phyloP scores from a whole-genome alignment of 352 stramenopile genomes.

The Phytophthora podocarpi region DNA sequence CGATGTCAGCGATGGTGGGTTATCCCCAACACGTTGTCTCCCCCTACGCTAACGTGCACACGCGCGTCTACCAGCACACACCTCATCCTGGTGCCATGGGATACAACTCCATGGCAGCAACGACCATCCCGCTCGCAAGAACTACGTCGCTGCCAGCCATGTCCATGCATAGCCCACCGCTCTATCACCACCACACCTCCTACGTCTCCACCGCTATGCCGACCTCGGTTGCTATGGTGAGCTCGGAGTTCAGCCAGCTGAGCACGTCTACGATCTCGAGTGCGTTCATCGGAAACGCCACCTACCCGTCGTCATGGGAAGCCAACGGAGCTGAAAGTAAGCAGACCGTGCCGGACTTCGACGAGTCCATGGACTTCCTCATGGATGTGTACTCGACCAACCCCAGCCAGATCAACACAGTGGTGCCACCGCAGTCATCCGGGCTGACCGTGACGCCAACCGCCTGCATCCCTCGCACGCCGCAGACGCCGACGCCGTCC shows the following conservation, averaged over 20 bases:
- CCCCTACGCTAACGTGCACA: constrained; percentile 15
- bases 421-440: background rate
- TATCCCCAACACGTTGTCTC: constrained; percentile 8
- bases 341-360: constrained; percentile 55
- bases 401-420: constrained; percentile 44
- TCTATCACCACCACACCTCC: constrained; percentile 15
- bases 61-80: constrained; percentile 19
- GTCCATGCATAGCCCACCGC: constrained; percentile 8
- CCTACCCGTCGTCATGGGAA: constrained; percentile 42
- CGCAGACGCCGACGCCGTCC: constrained; percentile 24
- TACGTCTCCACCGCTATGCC: constrained; percentile 17
- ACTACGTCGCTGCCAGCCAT: constrained; percentile 28
- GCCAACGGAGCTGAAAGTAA: constrained; percentile 27
- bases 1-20: constrained; percentile 16
- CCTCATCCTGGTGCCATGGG: constrained; percentile 22
- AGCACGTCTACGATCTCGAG: constrained; percentile 48
- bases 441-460: constrained; percentile 32
- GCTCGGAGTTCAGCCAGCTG: constrained; percentile 44
- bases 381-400: constrained; percentile 73
- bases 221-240: constrained; percentile 21
- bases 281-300: constrained; percentile 41
- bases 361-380: constrained; percentile 86
- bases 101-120: constrained; percentile 10
- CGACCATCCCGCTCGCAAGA: constrained; percentile 13
- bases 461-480: constrained; percentile 29